Base-by-base conservation (phyloP, 495 filamentous ascomycete species). In the Venustampulla echinocandica region DNA sequence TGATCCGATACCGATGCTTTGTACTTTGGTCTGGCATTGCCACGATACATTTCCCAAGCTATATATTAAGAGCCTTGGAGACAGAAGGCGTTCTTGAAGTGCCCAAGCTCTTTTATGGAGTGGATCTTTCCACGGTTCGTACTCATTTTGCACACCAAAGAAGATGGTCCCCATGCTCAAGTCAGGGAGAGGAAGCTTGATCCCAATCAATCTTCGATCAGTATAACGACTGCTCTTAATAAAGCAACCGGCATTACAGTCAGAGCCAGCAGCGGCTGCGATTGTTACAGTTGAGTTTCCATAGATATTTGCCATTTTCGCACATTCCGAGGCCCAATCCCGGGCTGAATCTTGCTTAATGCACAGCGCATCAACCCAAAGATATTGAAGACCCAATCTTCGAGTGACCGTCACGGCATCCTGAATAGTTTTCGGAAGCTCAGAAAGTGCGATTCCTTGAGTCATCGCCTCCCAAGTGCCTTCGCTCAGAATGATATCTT, bases 311-410 rank as follows among this genome's bases (percentile, higher is more conserved):
- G 36, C 37, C 60, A 61, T 59, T 49, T 54, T 23, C 35, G 42
- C 22, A 44, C 59, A 33, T 50, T 65, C 48, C 35, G 39, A 6
- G 42, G 34, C 7, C 62, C 54, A 60, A 37, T 66, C 56, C 1
- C 53, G 21, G n/a, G 5, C 21, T 17, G 46, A 34, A 42, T 57
- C 52, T 35, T 61, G 50, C 0, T 58, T 32, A 39, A 63, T 63
- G n/a, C 59, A 64, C 20, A 65, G 49, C 10, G 58, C 52, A 32
- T 65, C 63, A 46, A 65, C 64, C 63, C 63, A 65, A 6, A 65
- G 36, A 33, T 63, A 65, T 14, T 46, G 23, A 32, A 61, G 35
- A 2, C 55, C 56, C 14, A 63, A 49, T 11, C 34, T 25, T 27
- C 49, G 41, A n/a, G 50, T 54, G 13, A 52, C 24, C 18, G 25